Evolutionary conservation across 257 asterid species (phyloP).

Genomic region (Rhazya stricta): DNA sequence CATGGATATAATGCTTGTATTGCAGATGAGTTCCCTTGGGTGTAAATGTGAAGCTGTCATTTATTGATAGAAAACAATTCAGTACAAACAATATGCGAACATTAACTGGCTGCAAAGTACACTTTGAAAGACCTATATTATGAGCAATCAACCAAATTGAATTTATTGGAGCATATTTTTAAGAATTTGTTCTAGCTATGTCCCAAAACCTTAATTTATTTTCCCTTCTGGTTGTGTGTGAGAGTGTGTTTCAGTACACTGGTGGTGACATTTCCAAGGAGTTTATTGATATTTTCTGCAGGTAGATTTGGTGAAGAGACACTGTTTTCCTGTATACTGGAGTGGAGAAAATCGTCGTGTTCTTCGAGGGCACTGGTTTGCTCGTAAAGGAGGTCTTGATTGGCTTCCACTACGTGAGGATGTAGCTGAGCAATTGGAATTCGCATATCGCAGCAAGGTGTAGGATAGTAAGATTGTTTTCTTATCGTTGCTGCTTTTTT

Average conservation of each 20-base stretch:
- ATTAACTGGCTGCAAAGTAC: not conserved
- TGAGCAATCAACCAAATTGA: not conserved
- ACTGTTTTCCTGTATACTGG: slow-evolving; percentile 97
- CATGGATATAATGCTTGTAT: not conserved
- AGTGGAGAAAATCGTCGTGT: slow-evolving; percentile 88
- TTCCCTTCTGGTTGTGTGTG: not conserved
- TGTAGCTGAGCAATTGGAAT: slow-evolving; percentile 94
- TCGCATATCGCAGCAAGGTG: slow-evolving; percentile 73
- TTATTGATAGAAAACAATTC: not conserved
- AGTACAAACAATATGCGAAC: not conserved
- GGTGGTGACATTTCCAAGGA: not conserved
- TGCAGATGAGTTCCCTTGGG: not conserved
- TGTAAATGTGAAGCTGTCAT: not conserved
- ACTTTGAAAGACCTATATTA: not conserved
- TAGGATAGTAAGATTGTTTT: slow-evolving; percentile 1
- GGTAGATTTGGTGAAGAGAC: slow-evolving; percentile 92
- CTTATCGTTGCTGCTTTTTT: not conserved
- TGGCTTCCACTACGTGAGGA: slow-evolving; percentile 98
- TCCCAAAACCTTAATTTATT: not conserved
- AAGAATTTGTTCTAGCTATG: slow-evolving; percentile 5
- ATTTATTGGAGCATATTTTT: not conserved
- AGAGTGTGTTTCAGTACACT: not conserved
- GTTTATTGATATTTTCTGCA: slow-evolving; percentile 24
- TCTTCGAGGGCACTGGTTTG: slow-evolving; percentile 97
- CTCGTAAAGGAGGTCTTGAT: slow-evolving; percentile 91